phyloP scores from a whole-genome alignment of 495 filamentous ascomycete genomes.

The Hypoxylon fragiforme region DNA sequence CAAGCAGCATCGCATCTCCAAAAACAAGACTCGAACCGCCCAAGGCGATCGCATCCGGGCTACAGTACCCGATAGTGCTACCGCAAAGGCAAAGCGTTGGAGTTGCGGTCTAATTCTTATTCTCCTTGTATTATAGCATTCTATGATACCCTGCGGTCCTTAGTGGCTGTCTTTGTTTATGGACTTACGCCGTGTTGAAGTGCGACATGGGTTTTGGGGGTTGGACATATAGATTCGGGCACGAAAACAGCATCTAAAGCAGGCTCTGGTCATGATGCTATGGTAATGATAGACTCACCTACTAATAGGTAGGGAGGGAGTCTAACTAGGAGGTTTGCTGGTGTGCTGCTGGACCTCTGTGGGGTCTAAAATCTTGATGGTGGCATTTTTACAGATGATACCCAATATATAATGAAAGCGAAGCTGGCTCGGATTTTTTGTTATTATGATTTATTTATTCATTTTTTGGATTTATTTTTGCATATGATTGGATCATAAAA shows the following conservation, averaged over 20 bases:
- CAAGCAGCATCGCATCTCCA: slow-evolving; percentile 43
- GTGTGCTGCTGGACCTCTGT: slow-evolving; percentile 17
- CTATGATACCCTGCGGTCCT: slow-evolving; percentile 33
- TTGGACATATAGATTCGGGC: slow-evolving; percentile 26
- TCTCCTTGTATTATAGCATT: slow-evolving; percentile 30
- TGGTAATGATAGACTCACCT: slow-evolving; percentile 30
- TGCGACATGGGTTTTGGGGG: slow-evolving; percentile 15
- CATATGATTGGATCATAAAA: neutral
- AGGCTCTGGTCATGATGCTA: slow-evolving; percentile 29
- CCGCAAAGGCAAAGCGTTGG: slow-evolving; percentile 49
- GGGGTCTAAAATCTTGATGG: slow-evolving; percentile 13
- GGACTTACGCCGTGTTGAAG: slow-evolving; percentile 13
- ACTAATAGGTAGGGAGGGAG: no score
- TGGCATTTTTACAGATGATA: slow-evolving; percentile 27
- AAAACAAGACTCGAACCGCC: slow-evolving; percentile 36
- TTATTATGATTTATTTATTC: no score
- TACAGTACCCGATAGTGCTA: slow-evolving; percentile 29
- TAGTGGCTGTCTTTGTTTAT: slow-evolving; percentile 29
- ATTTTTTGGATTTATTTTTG: no score
- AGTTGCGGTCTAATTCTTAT: slow-evolving; percentile 46
- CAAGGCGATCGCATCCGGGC: slow-evolving; percentile 29
- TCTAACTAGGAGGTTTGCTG: no score
- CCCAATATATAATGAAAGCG: slow-evolving; percentile 24
- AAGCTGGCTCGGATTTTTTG: slow-evolving; percentile 17
- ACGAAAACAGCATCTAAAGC: slow-evolving; percentile 31